Conservation (phyloP, 371 early-diverging fungal species). For the Syncephalis fuscata region DNA sequence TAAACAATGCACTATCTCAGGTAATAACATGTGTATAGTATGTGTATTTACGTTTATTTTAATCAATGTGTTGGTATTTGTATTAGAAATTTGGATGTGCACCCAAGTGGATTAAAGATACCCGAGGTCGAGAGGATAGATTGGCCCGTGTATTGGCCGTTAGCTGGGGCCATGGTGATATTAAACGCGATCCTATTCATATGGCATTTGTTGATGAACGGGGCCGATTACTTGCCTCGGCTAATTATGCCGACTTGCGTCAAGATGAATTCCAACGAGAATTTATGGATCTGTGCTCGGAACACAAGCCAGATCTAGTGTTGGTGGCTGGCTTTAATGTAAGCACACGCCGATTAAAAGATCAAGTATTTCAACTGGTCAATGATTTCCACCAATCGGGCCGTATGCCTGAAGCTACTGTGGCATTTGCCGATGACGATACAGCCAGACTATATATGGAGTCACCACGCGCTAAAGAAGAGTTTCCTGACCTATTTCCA, state of each 20-base stretch:
- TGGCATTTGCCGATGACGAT: constrained; percentile 70
- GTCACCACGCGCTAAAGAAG: constrained; percentile 49
- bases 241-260: constrained; percentile 37
- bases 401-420: constrained; percentile 9
- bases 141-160: constrained; percentile 69
- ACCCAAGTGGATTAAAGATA: constrained; percentile 28
- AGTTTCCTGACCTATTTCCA: constrained; percentile 45
- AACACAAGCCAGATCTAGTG: constrained; percentile 56
- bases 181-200: constrained; percentile 43
- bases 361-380: constrained; percentile 38
- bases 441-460: constrained; percentile 70
- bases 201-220: constrained; percentile 61
- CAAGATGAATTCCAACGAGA: constrained; percentile 29
- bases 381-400: constrained; percentile 22
- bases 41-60: background rate
- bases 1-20: too few species aligned
- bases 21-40: too few species aligned
- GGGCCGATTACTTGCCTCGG: constrained; percentile 48
- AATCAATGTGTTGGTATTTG: too few species aligned
- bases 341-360: constrained; percentile 48
- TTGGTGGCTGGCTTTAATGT: constrained; percentile 69
- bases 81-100: constrained; percentile 51
- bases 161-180: constrained; percentile 64
- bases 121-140: constrained; percentile 10
- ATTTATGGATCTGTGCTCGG: constrained; percentile 37